A percentile compares a stretch with the other conserved stretches of the same genome.
Evolutionary conservation across 2,329 filamentous ascomycete genomes (phyloP).

Genomic region (Chaetoscypha palmicola): DNA sequence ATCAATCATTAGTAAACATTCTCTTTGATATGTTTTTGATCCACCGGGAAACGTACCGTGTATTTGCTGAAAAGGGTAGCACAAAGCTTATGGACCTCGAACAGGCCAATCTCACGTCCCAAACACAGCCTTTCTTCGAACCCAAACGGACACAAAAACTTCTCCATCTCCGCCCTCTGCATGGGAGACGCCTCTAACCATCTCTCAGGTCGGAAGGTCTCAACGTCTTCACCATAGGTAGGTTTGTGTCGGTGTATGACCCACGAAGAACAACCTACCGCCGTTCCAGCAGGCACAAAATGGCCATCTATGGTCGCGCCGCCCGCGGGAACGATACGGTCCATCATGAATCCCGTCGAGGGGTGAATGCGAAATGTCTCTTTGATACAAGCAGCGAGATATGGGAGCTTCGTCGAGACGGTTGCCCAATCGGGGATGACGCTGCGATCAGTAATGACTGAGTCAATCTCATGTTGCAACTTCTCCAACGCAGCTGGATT

Average conservation of each 20-base stretch:
- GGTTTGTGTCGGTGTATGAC: constrained; percentile 8
- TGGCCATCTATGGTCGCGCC: constrained; percentile 20
- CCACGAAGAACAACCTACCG: constrained; percentile 38
- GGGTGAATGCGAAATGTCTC: constrained; percentile 19
- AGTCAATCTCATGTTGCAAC: constrained; percentile 33
- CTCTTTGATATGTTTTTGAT: no score
- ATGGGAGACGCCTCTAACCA: no score
- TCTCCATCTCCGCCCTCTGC: no score
- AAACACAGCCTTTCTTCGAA: no score
- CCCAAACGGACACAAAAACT: no score
- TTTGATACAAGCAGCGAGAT: constrained; percentile 36
- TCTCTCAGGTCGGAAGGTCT: not conserved
- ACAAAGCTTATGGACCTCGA: no score
- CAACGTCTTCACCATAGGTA: not conserved
- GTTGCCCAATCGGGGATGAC: constrained; percentile 16
- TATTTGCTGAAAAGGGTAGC: no score
- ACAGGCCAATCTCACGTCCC: no score
- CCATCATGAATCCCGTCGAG: constrained; percentile 16
- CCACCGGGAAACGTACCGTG: no score
- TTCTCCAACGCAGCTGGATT: constrained; percentile 24
- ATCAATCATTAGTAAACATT: no score
- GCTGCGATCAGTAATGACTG: not conserved
- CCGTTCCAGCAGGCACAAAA: constrained; percentile 34
- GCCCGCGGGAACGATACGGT: constrained; percentile 17
- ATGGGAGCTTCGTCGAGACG: constrained; percentile 30